A percentile compares a stretch with the other conserved stretches of the same genome.
phyloP scores from a whole-genome alignment of 176 grass and related monocot genomes.

The Zea mays region Zm-B73-REFERENCE-NAM-5.0 NC_050098.1:170917001-170917500 shows the following conservation, averaged over 20 bases:
- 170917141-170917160: constrained; percentile 19
- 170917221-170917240: constrained; percentile 80
- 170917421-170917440: constrained; percentile 82
- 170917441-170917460: constrained; percentile 57
- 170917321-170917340: constrained; percentile 89
- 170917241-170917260: constrained; percentile 56
- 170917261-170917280: constrained; percentile 76
- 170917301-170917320: constrained; percentile 84
- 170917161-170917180: constrained; percentile 20
- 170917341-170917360: constrained; percentile 90
- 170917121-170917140: background rate
- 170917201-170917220: constrained; percentile 88
- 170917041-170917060: constrained; percentile 11
- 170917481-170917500: constrained; percentile 87
- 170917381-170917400: constrained; percentile 89
- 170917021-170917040: too few species aligned
- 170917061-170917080: background rate
- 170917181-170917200: constrained; percentile 91
- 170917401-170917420: constrained; percentile 76
- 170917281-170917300: constrained; percentile 96
- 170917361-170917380: constrained; percentile 83
- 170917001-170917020: too few species aligned
- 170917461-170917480: constrained; percentile 62
- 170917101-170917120: constrained; percentile 19
- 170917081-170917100: background rate